A percentile compares a stretch with the other conserved stretches of the same genome.
These are phyloP conservation scores for Diplodia corticola DNA, from an alignment of 2,329 filamentous ascomycete species.

Conservation along the genomic window DNA sequence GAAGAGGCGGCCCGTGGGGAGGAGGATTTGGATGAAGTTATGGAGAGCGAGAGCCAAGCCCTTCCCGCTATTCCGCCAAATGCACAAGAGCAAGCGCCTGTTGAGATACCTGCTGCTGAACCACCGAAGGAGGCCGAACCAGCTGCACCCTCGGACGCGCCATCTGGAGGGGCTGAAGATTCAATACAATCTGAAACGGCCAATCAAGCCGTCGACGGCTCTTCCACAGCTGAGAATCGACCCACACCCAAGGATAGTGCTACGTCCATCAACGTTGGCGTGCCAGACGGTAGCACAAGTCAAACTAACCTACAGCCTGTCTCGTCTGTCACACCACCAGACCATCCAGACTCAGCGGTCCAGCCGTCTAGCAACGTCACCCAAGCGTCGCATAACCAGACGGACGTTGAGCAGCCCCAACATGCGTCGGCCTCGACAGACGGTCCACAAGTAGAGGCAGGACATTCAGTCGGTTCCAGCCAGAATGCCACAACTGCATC, in stretches of 20 bases:
- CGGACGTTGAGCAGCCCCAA: constrained; percentile 11
- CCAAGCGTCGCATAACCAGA: constrained; percentile 12
- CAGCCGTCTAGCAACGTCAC: neutral
- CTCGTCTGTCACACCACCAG: constrained; percentile 7
- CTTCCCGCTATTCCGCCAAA: constrained; percentile 10
- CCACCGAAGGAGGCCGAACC: constrained; percentile 24
- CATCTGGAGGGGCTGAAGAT: neutral
- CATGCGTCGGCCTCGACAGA: constrained; percentile 9
- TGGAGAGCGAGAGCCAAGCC: constrained; percentile 31
- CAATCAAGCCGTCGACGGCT: neutral
- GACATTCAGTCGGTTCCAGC: neutral
- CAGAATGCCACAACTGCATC: neutral
- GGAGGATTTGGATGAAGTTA: constrained; percentile 60
- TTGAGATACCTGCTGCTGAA: neutral
- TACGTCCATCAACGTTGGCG: neutral
- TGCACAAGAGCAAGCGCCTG: neutral
- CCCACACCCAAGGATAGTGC: neutral
- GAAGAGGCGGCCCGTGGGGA: constrained; percentile 64
- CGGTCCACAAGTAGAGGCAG: neutral
- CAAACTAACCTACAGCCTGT: constrained; percentile 7
- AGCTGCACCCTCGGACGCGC: neutral
- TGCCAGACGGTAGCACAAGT: constrained; percentile 13
- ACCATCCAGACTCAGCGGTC: neutral
- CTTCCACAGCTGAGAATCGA: constrained; percentile 8
- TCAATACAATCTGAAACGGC: neutral